Evolutionary conservation across 352 stramenopile species (phyloP).

Genomic region (Sclerospora graminicola): DNA sequence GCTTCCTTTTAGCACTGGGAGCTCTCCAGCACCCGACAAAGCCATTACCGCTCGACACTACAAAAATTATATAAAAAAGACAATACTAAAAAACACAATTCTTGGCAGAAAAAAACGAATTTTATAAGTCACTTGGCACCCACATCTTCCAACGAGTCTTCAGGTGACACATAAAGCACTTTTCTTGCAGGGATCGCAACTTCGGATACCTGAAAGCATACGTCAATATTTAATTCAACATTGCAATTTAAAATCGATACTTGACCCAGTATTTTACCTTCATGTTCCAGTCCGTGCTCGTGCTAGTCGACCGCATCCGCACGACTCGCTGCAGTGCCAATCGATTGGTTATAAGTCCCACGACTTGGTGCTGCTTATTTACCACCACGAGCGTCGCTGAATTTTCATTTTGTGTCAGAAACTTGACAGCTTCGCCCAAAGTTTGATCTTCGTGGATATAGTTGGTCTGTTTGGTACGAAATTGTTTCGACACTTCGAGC

Average conservation of each 20-base stretch:
- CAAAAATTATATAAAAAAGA: not conserved
- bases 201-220: constrained; percentile 31
- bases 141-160: constrained; percentile 68
- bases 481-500: constrained; percentile 58
- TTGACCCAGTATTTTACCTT: constrained; percentile 20
- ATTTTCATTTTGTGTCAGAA: constrained; percentile 59
- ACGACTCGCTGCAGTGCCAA: constrained; percentile 46
- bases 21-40: constrained; percentile 49
- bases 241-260: not conserved
- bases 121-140: too few relatives aligned
- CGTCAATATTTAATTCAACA: not conserved
- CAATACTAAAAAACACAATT: too few relatives aligned
- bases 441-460: constrained; percentile 56
- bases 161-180: constrained; percentile 63
- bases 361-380: constrained; percentile 49
- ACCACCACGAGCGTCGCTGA: constrained; percentile 71
- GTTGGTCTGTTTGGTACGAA: constrained; percentile 64
- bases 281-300: constrained; percentile 36
- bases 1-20: constrained; percentile 55
- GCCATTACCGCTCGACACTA: constrained; percentile 76
- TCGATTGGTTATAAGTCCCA: constrained; percentile 75
- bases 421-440: constrained; percentile 55
- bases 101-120: too few relatives aligned
- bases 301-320: constrained; percentile 39
- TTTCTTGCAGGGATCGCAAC: constrained; percentile 58